phyloP scores from a whole-genome alignment of 208 protist genomes.

The Endotrypanum monterogeii region DNA sequence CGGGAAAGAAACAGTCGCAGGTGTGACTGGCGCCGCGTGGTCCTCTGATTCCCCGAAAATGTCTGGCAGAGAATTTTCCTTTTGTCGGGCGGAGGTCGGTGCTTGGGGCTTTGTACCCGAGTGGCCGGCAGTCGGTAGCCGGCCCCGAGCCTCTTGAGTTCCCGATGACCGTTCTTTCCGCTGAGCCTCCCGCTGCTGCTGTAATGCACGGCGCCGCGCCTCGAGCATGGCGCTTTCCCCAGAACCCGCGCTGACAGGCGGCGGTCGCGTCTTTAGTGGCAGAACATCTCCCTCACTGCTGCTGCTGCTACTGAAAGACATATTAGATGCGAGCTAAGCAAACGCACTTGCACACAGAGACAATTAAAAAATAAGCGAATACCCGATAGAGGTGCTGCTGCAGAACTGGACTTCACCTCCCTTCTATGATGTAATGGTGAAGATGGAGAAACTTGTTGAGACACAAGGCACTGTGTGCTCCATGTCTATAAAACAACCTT shows the following conservation, averaged over 20 bases:
- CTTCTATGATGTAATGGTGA: background rate
- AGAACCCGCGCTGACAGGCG: background rate
- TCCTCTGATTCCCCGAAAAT: constrained; percentile 20
- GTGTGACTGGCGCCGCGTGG: background rate
- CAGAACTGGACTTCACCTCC: background rate
- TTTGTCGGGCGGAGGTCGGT: background rate
- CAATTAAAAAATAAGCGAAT: background rate
- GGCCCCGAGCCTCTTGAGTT: background rate
- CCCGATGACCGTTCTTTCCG: constrained; percentile 17
- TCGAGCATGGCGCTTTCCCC: constrained; percentile 63
- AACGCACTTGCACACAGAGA: background rate
- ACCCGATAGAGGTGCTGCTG: background rate
- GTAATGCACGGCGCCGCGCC: constrained; percentile 53
- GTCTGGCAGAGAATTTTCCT: constrained; percentile 26
- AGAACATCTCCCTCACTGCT: constrained; percentile 60
- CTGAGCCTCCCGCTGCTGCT: constrained; percentile 53
- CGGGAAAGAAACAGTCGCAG: background rate
- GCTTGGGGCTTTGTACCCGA: background rate
- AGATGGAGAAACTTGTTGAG: background rate
- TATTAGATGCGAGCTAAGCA: background rate
- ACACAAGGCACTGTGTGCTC: background rate
- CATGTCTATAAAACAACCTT: background rate
- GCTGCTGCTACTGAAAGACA: constrained; percentile 19
- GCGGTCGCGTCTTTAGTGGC: constrained; percentile 12
- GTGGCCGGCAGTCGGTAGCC: background rate